Conservation (phyloP, 768 basidiomycete species). For the Hericium erinaceus region DNA sequence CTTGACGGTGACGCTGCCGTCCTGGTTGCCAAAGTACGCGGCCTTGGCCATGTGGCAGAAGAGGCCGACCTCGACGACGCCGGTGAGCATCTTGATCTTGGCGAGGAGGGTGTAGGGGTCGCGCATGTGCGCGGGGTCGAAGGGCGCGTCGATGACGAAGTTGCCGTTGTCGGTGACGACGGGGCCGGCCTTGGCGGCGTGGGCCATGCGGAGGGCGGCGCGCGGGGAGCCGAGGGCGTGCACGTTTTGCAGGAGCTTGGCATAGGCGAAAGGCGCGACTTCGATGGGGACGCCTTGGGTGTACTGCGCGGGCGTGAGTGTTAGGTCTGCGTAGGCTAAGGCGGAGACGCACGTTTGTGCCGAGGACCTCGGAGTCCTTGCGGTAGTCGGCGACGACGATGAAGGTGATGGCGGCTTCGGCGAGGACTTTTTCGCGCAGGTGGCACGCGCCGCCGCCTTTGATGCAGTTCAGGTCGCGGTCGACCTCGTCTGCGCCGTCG, state of each 20-base stretch:
- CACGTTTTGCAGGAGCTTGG: slow-evolving; percentile 70
- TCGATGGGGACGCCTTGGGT: slow-evolving; percentile 91
- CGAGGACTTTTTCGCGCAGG: slow-evolving; percentile 92
- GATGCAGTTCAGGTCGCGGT: slow-evolving; percentile 80
- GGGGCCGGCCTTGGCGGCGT: slow-evolving; percentile 81
- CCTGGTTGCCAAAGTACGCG: slow-evolving; percentile 93
- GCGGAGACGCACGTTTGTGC: slow-evolving; percentile 58
- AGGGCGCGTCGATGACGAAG: slow-evolving; percentile 96
- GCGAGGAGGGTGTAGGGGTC: slow-evolving; percentile 59
- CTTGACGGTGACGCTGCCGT: slow-evolving; percentile 19
- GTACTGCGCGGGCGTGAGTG: slow-evolving; percentile 39
- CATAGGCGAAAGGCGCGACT: slow-evolving; percentile 94
- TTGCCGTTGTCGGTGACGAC: slow-evolving; percentile 97
- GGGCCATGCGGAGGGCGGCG: slow-evolving; percentile 84
- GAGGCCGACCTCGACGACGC: slow-evolving; percentile 97
- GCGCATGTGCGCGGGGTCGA: slow-evolving; percentile 56
- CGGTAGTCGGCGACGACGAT: slow-evolving; percentile 92
- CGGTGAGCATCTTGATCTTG: slow-evolving; percentile 88
- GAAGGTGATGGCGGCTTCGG: slow-evolving; percentile 89
- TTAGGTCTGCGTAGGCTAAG: slow-evolving; percentile 4
- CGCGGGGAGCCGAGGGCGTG: slow-evolving; percentile 54
- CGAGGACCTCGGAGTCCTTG: slow-evolving; percentile 79
- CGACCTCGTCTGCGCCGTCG: slow-evolving; percentile 96
- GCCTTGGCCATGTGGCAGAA: slow-evolving; percentile 90
- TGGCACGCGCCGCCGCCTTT: slow-evolving; percentile 98